Conservation (phyloP, 2,329 filamentous ascomycete species). For the Boeremia exigua region DNA sequence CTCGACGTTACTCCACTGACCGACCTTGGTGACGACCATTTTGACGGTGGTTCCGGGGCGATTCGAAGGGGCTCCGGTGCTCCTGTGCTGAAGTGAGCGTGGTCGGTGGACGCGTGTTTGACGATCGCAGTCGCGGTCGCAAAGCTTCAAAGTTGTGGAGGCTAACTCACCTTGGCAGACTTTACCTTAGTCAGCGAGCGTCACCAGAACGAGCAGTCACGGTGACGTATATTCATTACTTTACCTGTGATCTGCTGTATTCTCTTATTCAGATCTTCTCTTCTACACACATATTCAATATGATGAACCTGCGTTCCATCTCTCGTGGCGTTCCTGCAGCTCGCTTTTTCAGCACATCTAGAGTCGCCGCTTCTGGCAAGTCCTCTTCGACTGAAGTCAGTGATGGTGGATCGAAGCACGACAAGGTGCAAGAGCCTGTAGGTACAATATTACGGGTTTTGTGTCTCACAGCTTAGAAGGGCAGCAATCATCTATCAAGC, state of each 20-base stretch:
- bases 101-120: conserved; percentile 17
- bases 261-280: background rate
- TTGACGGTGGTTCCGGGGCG: conserved; percentile 15
- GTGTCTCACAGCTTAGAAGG: background rate
- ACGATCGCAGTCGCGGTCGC: conserved; percentile 23
- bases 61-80: background rate
- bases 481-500: conserved; percentile 20
- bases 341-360: conserved; percentile 14
- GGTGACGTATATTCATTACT: conserved; percentile 27
- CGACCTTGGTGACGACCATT: conserved; percentile 71
- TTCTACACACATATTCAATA: background rate
- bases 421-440: conserved; percentile 12
- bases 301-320: conserved; percentile 10
- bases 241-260: background rate
- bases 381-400: conserved; percentile 16
- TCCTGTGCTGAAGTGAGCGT: conserved; percentile 17
- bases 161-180: conserved; percentile 29
- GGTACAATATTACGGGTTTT: background rate
- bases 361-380: conserved; percentile 8
- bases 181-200: conserved; percentile 6
- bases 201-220: conserved; percentile 24
- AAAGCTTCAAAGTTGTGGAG: conserved; percentile 21
- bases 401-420: conserved; percentile 2
- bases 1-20: conserved; percentile 74
- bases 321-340: conserved; percentile 5